Conservation (phyloP, 192 early-diverging fungal genomes). For the Coemansia sp. region DNA sequence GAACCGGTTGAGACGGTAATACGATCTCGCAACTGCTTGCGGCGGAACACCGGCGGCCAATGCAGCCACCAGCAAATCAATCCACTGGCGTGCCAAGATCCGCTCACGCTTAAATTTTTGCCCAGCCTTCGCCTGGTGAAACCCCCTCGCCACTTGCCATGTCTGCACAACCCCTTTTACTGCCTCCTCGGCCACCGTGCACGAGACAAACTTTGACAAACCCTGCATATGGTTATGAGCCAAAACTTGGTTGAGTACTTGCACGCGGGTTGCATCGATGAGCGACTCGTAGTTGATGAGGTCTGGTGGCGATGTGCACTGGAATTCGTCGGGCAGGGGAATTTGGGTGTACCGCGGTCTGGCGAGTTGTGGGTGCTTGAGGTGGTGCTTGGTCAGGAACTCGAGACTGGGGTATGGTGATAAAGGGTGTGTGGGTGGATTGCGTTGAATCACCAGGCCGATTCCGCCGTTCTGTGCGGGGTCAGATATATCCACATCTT, state of each 20-base stretch:
- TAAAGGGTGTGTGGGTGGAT: neutral
- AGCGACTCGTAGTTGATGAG: constrained; percentile 15
- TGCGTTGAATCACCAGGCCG: constrained; percentile 21
- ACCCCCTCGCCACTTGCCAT: constrained; percentile 8
- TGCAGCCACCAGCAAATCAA: constrained; percentile 25
- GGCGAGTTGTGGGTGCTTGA: constrained; percentile 23
- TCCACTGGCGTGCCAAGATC: constrained; percentile 17
- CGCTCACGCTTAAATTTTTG: neutral
- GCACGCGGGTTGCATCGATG: constrained; percentile 32
- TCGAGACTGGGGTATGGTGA: neutral
- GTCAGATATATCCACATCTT: constrained; percentile 19
- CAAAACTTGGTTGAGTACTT: constrained; percentile 33
- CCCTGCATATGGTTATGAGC: neutral
- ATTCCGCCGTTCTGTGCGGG: constrained; percentile 31
- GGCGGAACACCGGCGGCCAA: constrained; percentile 29
- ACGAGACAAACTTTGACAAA: constrained; percentile 31
- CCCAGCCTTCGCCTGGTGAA: neutral
- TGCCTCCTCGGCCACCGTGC: constrained; percentile 35
- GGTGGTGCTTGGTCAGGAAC: constrained; percentile 24
- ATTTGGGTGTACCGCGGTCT: constrained; percentile 21
- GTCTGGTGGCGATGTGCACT: too few species aligned
- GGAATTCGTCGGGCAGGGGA: constrained; percentile 11
- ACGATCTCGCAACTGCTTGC: constrained; percentile 39
- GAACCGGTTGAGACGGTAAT: constrained; percentile 23
- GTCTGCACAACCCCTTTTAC: constrained; percentile 18